Base-by-base conservation (phyloP, 2,329 filamentous ascomycete species). In the Chaetomiaceae sp. region DNA sequence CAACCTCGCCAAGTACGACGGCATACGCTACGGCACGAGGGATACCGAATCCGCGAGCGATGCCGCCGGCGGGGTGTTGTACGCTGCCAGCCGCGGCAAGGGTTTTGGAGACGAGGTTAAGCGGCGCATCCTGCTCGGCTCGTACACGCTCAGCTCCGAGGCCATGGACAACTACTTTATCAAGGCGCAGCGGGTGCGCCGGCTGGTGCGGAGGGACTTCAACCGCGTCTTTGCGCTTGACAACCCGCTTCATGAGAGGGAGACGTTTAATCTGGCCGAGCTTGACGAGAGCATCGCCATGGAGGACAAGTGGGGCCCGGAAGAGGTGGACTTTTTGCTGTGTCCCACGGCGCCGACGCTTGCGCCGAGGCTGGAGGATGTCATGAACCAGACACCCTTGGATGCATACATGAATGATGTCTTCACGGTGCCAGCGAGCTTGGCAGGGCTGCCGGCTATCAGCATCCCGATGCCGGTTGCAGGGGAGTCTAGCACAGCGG, bases 81-180 rank as follows among this genome's bases (percentile, higher is more conserved):
- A 94, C 68, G 83, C 91, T 0, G 76, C 79, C 37, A 90, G 88
- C 0, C 82, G 94, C 53, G 87, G 85, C 14, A 70, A 75, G 31
- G 85, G 85, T 0, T 91, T 99, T 60, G 94, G 94, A 6, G 75
- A 80, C 6, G 94, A 99, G 70, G 92, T 96, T 11, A 84, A 87
- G 65, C 80, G 90, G 49, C 84, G 94, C 36, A 95, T 99, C 54
- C 72, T 99, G 8, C 80, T 99, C 0, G 94, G 94, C 15, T 86
- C 91, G 0, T 97, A 96, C 67, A 91, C 86, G 37, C 78, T 99
- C 48, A 95, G 89, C 70, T 91, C 92, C 0, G 83, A 88, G 57
- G 91, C 91, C 9, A 94, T 95, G 65, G 88, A 96, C 69, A 99
- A 97, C 68, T 96, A 97, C 71, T 99, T 99, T 65, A 82, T 96